Evolutionary conservation across 495 filamentous ascomycete genomes (phyloP), one percentile per base, ranked within the genome.

Genomic region (Astrocystis sublimbata): DNA sequence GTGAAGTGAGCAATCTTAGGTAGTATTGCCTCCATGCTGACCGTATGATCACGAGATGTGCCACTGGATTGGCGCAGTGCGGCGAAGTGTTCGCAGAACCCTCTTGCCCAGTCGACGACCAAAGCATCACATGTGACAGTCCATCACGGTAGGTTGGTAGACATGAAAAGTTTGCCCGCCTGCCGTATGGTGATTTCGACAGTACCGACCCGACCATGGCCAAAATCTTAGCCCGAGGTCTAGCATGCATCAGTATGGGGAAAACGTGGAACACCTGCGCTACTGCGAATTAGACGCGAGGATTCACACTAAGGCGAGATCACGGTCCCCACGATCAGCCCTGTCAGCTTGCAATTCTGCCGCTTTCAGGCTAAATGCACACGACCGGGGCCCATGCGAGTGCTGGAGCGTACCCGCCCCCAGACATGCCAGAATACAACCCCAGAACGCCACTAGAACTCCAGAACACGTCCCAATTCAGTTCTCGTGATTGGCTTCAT

Each of bases 341-440:
- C 31, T 49, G 56, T 7, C 15, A 49, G 36, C 60, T 57, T 36
- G 28, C 26, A 36, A 63, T 62, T 62, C 51, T 62, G 49, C 60
- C 60, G 51, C 21, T 41, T 56, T 62, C 41, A 62, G 60, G 60
- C 60, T 62, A 62, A 62, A 62, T 62, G 9, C 38, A 28, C 47
- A 15, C 23, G 46, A 54, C 38, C n/a, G 28, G 57, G 57, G 31
- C 9, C 28, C 40, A 38, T 50, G 57, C 45, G 40, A 41, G 43
- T 17, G 55, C 30, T 24, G 28, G 28, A 26, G 38, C 40, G 41
- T 55, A 42, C 52, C 36, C 33, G 46, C 46, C 28, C 17, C 46
- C 1, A n/a, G n/a, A n/a, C 42, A 46, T 46, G 6, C 8, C 19
- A n/a, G 5, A 15, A 5, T 23, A n/a, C 42, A n/a, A 3, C 3